Evolutionary conservation across 306 rosid species (phyloP).

Genomic region (Macrotyloma uniflorum): DNA sequence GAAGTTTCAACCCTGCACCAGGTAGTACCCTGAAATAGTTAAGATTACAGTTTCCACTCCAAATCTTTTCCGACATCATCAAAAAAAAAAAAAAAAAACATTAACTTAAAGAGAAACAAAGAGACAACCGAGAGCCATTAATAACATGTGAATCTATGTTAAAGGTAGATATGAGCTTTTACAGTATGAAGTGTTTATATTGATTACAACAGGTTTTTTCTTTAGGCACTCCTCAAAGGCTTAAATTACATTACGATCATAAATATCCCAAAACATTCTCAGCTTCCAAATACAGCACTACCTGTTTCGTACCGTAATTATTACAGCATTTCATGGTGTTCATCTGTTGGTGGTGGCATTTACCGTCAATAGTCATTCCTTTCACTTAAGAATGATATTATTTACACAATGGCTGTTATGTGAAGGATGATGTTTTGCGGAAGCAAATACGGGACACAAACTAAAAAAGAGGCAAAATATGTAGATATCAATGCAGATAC

Average conservation of each 20-base stretch:
- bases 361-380: background rate
- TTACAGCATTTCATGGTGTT: slow-evolving; percentile 7
- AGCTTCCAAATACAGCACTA: background rate
- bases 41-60: background rate
- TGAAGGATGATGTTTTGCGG: background rate
- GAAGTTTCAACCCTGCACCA: background rate
- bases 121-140: background rate
- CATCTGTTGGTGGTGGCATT: background rate
- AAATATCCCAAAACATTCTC: background rate
- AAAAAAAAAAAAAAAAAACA: background rate
- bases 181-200: background rate
- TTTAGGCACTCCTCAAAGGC: background rate
- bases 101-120: background rate
- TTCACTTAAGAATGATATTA: background rate
- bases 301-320: background rate
- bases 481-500: background rate
- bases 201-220: background rate
- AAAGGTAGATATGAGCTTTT: background rate
- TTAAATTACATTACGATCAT: background rate
- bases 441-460: background rate
- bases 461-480: background rate
- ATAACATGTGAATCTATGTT: background rate
- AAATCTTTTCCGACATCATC: background rate
- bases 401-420: background rate
- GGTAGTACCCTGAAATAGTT: background rate